Evolutionary conservation across 2,329 filamentous ascomycete genomes (phyloP), one percentile per base, ranked within the genome.

Genomic region (Aspergillus fijiensis): DNA sequence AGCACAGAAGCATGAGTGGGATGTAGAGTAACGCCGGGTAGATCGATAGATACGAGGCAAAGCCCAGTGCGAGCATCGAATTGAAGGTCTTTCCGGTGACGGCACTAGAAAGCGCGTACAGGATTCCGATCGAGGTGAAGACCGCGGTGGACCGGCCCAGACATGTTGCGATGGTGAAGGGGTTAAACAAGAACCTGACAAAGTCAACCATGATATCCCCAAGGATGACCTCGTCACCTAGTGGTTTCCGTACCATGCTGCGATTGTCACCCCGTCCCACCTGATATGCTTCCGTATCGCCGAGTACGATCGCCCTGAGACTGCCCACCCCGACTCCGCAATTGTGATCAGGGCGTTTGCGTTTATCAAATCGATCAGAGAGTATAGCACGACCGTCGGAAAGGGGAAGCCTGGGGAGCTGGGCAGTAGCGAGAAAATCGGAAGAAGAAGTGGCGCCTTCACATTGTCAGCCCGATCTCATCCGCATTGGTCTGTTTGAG

Each of bases 111-210:
- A 96, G 85, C 63, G 94, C 90, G 65, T 91, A 87, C 31, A 98
- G 85, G 67, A 96, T 90, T 67, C 92, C 92, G 72, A 90, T 90
- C 59, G 91, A 95, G 0, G 92, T 93, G 73, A 99, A 94, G 60
- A 94, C 87, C 63, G 87, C 91, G 0, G 94, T 97, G 1, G 95
- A 91, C 47, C 94, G 89, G 27, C 90, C 94, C 60, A 99, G 84
- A 74, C 94, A 98, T 19, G 92, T 93, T 49, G 92, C 87, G 62
- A 99, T 86, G 1, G 93, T 96, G 73, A 96, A 96, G 0, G 95
- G 95, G 74, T 96, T 98, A 79, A 98, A 94, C 2, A 99, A 85
- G 73, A 91, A 98, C 65, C 91, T 95, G 48, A n/a, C 11, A 33
- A 12, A 33, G 21, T 51, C 31, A 57, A 66, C 50, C 65, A 51